A percentile compares a stretch with the other conserved stretches of the same genome.
Evolutionary conservation across 2,329 filamentous ascomycete species (phyloP).

Genomic region (Aurifilum marmelostoma): DNA sequence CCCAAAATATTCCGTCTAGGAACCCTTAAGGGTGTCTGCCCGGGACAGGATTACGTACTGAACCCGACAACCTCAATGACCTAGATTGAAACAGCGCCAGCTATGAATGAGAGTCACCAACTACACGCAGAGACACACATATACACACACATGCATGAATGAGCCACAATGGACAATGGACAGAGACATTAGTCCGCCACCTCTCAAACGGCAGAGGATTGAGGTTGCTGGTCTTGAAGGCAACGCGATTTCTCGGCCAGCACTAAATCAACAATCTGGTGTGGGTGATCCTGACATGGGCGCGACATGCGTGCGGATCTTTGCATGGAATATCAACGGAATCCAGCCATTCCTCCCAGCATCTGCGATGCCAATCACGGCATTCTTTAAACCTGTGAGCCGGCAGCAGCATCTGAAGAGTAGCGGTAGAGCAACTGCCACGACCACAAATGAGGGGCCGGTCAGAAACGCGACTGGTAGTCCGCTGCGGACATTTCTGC

Average conservation of each 20-base stretch:
- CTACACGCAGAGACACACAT: too few relatives aligned
- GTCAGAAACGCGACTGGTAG: background rate
- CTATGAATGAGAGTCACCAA: too few relatives aligned
- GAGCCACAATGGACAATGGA: slow-evolving; percentile 5
- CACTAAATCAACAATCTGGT: background rate
- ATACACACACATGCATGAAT: background rate
- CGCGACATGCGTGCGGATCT: slow-evolving; percentile 30
- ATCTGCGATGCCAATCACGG: slow-evolving; percentile 31
- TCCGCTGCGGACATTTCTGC: slow-evolving; percentile 32
- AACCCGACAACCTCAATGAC: too few relatives aligned
- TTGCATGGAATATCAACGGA: slow-evolving; percentile 37
- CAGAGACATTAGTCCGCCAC: slow-evolving; percentile 23
- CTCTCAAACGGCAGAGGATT: slow-evolving; percentile 17
- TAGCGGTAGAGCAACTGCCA: background rate
- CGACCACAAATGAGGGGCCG: background rate
- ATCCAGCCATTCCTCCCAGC: slow-evolving; percentile 32
- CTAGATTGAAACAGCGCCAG: background rate
- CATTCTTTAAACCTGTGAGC: slow-evolving; percentile 33
- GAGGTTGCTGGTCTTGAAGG: too few relatives aligned
- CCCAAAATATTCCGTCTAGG: too few relatives aligned
- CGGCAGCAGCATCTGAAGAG: background rate
- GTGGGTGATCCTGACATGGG: background rate
- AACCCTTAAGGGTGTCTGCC: too few relatives aligned
- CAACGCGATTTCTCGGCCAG: background rate
- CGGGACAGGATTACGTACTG: too few relatives aligned